Percentiles rank a stretch among this genome's conserved stretches.
Evolutionary conservation across 495 filamentous ascomycete genomes (phyloP).

Genomic region (Ascodesmis nigricans): DNA sequence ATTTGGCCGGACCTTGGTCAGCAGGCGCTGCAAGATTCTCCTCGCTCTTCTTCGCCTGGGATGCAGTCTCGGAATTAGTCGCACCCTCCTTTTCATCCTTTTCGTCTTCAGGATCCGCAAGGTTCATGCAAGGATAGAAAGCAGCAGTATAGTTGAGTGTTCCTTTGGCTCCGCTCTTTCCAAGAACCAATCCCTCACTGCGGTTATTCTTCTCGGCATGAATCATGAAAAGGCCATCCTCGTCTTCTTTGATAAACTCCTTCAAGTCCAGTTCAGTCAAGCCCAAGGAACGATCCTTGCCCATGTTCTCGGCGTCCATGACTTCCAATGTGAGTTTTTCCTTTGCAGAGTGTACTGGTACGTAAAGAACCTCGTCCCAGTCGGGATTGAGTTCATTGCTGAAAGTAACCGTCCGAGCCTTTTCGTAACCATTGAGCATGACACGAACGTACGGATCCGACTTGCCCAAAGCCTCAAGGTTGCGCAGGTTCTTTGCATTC

Average conservation of each 20-base stretch:
- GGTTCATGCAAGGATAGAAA: constrained; percentile 74
- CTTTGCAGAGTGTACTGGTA: constrained; percentile 68
- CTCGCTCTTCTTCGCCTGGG: constrained; percentile 32
- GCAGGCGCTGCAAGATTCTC: constrained; percentile 22
- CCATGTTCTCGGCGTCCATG: constrained; percentile 84
- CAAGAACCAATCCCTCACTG: constrained; percentile 39
- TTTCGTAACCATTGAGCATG: constrained; percentile 70
- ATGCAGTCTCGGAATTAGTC: constrained; percentile 7
- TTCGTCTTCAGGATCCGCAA: constrained; percentile 87
- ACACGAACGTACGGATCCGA: constrained; percentile 87
- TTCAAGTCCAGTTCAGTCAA: constrained; percentile 48
- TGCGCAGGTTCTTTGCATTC: constrained; percentile 58
- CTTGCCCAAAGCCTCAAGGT: constrained; percentile 87
- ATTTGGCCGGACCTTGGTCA: neutral
- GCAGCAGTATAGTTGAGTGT: constrained; percentile 60
- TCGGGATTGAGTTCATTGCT: constrained; percentile 87
- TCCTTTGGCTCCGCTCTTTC: constrained; percentile 54
- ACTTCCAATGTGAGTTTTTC: constrained; percentile 78
- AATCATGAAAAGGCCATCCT: constrained; percentile 59
- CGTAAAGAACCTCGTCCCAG: constrained; percentile 89
- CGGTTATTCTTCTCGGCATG: constrained; percentile 49
- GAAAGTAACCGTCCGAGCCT: constrained; percentile 79
- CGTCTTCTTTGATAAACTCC: constrained; percentile 58
- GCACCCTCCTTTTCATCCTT: constrained; percentile 30
- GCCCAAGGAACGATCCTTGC: constrained; percentile 70